Evolutionary conservation across 2,329 filamentous ascomycete genomes (phyloP).

Genomic region (Helotiales sp.): DNA sequence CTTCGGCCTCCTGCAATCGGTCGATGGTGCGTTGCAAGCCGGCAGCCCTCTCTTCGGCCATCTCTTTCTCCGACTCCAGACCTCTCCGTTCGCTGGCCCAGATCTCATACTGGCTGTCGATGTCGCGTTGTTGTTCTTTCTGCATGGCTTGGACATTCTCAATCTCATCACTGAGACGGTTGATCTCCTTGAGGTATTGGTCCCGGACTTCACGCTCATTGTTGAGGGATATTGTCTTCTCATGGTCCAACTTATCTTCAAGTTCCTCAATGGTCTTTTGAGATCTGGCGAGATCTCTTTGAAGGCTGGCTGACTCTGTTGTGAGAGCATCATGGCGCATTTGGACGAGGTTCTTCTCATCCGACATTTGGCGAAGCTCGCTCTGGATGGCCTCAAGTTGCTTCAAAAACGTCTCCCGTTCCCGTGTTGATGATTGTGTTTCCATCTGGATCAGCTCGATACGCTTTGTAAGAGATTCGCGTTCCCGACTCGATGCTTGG

Average conservation of each 20-base stretch:
- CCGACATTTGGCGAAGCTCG: constrained; percentile 62
- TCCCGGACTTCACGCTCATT: constrained; percentile 64
- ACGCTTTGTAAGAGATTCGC: constrained; percentile 52
- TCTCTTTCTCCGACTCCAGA: constrained; percentile 68
- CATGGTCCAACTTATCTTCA: constrained; percentile 53
- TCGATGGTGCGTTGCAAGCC: constrained; percentile 75
- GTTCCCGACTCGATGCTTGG: constrained; percentile 39
- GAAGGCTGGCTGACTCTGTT: constrained; percentile 68
- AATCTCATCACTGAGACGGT: constrained; percentile 56
- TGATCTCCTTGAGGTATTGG: constrained; percentile 60
- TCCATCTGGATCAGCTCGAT: constrained; percentile 46
- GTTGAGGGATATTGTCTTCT: constrained; percentile 47
- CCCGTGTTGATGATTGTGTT: constrained; percentile 12
- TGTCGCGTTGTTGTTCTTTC: constrained; percentile 71
- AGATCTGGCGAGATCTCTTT: constrained; percentile 62
- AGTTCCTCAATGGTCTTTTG: constrained; percentile 52
- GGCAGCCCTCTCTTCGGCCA: constrained; percentile 69
- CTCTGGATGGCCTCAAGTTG: constrained; percentile 59
- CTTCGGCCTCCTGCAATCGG: constrained; percentile 69
- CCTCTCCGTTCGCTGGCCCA: constrained; percentile 72
- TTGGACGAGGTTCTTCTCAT: constrained; percentile 73
- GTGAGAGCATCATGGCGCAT: constrained; percentile 70
- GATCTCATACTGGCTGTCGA: constrained; percentile 72
- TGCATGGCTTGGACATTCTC: constrained; percentile 62
- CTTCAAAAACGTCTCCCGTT: constrained; percentile 33